Evolutionary conservation across 257 asterid species (phyloP).

Genomic region (Salvia rosmarinus): DNA sequence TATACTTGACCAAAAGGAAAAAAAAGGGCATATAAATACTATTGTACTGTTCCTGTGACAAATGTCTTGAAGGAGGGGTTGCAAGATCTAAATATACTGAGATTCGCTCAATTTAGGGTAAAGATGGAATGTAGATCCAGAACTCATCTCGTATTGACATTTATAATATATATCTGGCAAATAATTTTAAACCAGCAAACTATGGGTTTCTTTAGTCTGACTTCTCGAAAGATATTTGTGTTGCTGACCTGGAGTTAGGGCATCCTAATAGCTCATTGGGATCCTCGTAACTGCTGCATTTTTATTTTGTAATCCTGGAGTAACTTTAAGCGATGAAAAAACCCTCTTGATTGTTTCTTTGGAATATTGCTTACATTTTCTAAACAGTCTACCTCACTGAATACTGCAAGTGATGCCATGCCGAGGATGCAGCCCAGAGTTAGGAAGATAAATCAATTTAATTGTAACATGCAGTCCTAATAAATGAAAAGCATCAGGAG

Average conservation of each 20-base stretch:
- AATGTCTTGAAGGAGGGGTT: constrained; percentile 7
- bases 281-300: constrained; percentile 9
- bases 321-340: constrained; percentile 14
- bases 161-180: neutral
- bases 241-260: constrained; percentile 10
- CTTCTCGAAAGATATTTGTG: constrained; percentile 1
- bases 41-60: neutral
- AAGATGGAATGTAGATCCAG: neutral
- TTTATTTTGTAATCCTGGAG: neutral
- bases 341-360: neutral
- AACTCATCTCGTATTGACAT: neutral
- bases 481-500: neutral
- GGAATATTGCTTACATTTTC: neutral
- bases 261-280: neutral
- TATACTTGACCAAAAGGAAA: too few species aligned
- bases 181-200: too few species aligned
- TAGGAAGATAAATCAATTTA: neutral
- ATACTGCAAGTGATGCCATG: constrained; percentile 1
- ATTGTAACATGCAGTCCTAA: constrained; percentile 15
- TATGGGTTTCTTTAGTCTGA: neutral
- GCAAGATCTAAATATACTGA: neutral
- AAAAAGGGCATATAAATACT: neutral
- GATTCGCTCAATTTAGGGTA: constrained; percentile 16
- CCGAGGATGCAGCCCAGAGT: neutral
- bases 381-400: neutral